phyloP scores from a whole-genome alignment of 768 basidiomycete species.

The Termitomyces sp. region DNA sequence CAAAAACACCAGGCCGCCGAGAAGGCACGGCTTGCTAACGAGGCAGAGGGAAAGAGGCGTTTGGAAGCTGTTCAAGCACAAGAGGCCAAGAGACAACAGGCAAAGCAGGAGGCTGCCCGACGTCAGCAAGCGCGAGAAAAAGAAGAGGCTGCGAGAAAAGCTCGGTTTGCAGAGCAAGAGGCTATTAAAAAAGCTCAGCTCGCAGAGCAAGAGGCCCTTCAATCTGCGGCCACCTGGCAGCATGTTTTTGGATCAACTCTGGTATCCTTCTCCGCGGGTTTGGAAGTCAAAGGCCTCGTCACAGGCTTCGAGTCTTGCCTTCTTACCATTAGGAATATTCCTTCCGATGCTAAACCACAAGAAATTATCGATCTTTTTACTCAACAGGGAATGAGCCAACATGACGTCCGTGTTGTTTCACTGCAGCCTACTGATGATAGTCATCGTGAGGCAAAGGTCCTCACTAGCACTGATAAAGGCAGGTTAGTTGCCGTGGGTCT shows the following conservation, averaged over 20 bases:
- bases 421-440: constrained; percentile 25
- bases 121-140: constrained; percentile 8
- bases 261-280: constrained; percentile 48
- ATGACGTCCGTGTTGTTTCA: constrained; percentile 30
- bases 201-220: constrained; percentile 10
- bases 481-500: constrained; percentile 38
- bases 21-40: background rate
- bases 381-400: constrained; percentile 37
- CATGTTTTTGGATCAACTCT: constrained; percentile 46
- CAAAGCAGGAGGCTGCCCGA: constrained; percentile 4
- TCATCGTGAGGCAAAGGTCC: constrained; percentile 38
- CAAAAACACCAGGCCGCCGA: background rate
- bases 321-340: constrained; percentile 44
- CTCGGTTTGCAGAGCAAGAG: constrained; percentile 8
- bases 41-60: background rate
- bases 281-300: constrained; percentile 40
- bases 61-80: constrained; percentile 17
- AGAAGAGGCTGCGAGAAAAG: constrained; percentile 9
- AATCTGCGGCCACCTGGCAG: constrained; percentile 33
- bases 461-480: constrained; percentile 40
- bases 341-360: constrained; percentile 30
- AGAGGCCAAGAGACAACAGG: constrained; percentile 11
- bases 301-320: constrained; percentile 52
- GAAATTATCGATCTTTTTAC: constrained; percentile 43
- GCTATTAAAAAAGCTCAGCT: constrained; percentile 4